Conservation (phyloP, 768 basidiomycete species). For the Mycena filopes region DNA sequence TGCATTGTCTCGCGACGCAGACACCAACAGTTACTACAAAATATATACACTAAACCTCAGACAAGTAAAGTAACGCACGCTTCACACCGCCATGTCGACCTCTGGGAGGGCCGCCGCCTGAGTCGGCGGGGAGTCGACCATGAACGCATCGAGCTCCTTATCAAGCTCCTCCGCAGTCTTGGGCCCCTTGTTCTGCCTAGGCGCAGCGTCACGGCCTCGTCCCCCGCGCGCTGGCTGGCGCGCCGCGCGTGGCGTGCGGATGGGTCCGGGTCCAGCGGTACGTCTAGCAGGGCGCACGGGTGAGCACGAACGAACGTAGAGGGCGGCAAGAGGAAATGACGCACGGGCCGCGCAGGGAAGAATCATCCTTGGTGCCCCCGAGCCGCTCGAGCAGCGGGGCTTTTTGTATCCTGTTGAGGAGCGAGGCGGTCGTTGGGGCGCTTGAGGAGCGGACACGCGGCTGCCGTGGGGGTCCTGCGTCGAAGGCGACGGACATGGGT, state of each 20-base stretch:
- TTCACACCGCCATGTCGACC: constrained; percentile 60
- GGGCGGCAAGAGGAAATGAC: constrained; percentile 31
- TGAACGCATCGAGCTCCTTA: constrained; percentile 87
- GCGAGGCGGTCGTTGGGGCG: constrained; percentile 65
- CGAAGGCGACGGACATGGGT: constrained; percentile 78
- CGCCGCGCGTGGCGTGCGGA: constrained; percentile 55
- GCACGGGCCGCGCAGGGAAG: constrained; percentile 50
- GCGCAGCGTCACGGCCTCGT: constrained; percentile 40
- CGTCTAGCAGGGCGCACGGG: constrained; percentile 42
- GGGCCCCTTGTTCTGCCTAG: constrained; percentile 55
- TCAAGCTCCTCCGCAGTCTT: constrained; percentile 89
- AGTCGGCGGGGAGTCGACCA: constrained; percentile 57
- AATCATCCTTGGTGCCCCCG: constrained; percentile 53
- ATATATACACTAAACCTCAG: constrained; percentile 14
- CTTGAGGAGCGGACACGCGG: constrained; percentile 59
- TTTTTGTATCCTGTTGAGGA: constrained; percentile 82
- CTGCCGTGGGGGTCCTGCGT: constrained; percentile 58
- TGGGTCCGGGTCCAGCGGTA: constrained; percentile 62
- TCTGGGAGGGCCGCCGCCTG: constrained; percentile 45
- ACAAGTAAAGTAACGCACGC: neutral
- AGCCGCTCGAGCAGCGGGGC: constrained; percentile 76
- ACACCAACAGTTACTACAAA: neutral
- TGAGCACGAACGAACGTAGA: neutral
- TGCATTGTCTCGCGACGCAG: too few species aligned
- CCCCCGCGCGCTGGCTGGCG: constrained; percentile 39